Evolutionary conservation across 805 yeast genomes (phyloP).

Genomic region (Metschnikowia drakensbergensis): DNA sequence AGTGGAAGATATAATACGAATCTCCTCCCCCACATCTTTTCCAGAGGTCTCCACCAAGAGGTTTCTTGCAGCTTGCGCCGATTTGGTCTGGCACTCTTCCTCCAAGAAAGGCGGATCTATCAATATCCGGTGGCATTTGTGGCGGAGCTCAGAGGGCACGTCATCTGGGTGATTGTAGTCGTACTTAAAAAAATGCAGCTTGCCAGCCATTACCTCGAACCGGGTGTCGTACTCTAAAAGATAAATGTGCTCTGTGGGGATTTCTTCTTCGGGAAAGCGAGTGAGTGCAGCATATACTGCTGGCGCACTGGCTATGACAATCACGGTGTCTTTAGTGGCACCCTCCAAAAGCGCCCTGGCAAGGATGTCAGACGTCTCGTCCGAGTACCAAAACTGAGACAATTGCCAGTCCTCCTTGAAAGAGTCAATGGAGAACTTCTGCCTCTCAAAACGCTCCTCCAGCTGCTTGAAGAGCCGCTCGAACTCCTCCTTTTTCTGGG

Average conservation of each 20-base stretch:
- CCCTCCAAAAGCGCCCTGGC: slow-evolving; percentile 74
- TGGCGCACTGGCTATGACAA: slow-evolving; percentile 84
- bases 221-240: slow-evolving; percentile 77
- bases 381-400: slow-evolving; percentile 88
- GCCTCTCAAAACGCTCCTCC: slow-evolving; percentile 50
- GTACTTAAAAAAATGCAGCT: slow-evolving; percentile 61
- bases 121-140: slow-evolving; percentile 65
- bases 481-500: slow-evolving; percentile 52
- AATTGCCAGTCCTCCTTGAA: slow-evolving; percentile 93
- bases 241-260: slow-evolving; percentile 70
- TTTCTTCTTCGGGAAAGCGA: slow-evolving; percentile 43
- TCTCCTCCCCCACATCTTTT: slow-evolving; percentile 41
- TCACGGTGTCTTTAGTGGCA: slow-evolving; percentile 65
- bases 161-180: slow-evolving; percentile 71
- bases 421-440: slow-evolving; percentile 55
- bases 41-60: slow-evolving; percentile 44
- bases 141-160: slow-evolving; percentile 52
- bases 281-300: slow-evolving; percentile 83
- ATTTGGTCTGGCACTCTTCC: slow-evolving; percentile 74
- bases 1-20: slow-evolving; percentile 69
- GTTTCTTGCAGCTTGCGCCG: slow-evolving; percentile 49
- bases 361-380: slow-evolving; percentile 62
- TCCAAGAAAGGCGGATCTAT: slow-evolving; percentile 89
- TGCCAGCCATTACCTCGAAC: slow-evolving; percentile 69
- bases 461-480: slow-evolving; percentile 51